phyloP scores from a whole-genome alignment of 495 filamentous ascomycete species.

The Hypoxylon intermedium region DNA sequence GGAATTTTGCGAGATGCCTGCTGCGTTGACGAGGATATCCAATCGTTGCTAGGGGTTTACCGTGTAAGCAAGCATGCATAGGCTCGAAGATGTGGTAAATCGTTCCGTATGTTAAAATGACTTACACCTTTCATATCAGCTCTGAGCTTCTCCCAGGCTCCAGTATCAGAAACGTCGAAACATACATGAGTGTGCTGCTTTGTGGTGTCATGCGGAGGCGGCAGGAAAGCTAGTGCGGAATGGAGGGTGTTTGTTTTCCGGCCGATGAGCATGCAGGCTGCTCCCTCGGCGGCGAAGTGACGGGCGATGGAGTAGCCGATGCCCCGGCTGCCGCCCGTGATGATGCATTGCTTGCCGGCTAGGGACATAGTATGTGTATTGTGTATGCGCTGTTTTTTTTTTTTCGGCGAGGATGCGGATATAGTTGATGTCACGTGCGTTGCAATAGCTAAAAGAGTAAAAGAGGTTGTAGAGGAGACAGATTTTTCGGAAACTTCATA shows the following conservation, averaged over 20 bases:
- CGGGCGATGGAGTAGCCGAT: slow-evolving; percentile 65
- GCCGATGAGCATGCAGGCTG: slow-evolving; percentile 62
- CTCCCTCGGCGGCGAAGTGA: slow-evolving; percentile 69
- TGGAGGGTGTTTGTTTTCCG: slow-evolving; percentile 52
- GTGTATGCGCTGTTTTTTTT: not conserved
- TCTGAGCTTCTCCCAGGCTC: slow-evolving; percentile 30
- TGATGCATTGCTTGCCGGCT: slow-evolving; percentile 44
- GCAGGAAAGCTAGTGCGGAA: slow-evolving; percentile 31
- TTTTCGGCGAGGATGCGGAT: too few relatives aligned
- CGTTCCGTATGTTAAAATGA: too few relatives aligned
- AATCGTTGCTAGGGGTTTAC: slow-evolving; percentile 2
- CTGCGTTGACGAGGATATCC: slow-evolving; percentile 80
- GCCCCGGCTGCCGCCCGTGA: slow-evolving; percentile 51
- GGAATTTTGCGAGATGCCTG: slow-evolving; percentile 68
- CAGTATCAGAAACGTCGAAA: slow-evolving; percentile 35
- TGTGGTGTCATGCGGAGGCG: slow-evolving; percentile 31
- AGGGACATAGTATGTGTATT: slow-evolving; percentile 26
- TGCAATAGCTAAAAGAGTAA: too few relatives aligned
- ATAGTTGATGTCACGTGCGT: not conserved
- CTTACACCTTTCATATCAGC: slow-evolving; percentile 15
- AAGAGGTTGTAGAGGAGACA: too few relatives aligned
- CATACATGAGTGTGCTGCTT: too few relatives aligned
- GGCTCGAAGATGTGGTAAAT: too few relatives aligned
- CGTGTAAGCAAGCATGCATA: too few relatives aligned
- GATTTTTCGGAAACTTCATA: too few relatives aligned